A percentile compares a stretch with the other conserved stretches of the same genome.
Conservation (phyloP, 352 stramenopile species). For the Globisporangium carolinianum region DNA sequence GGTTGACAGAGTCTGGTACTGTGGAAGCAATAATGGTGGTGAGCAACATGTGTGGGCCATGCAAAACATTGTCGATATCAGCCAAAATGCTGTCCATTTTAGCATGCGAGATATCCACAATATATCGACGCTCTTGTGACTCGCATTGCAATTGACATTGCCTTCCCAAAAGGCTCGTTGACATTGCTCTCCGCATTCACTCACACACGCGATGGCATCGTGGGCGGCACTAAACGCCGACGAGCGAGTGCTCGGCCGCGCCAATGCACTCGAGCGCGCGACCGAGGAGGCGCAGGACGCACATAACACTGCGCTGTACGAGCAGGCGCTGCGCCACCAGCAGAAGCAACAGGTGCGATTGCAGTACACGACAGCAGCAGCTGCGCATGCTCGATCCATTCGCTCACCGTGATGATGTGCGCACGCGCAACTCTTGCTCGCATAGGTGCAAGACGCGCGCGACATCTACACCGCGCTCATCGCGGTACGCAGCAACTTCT, state of each 20-base stretch:
- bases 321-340: constrained; percentile 57
- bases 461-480: constrained; percentile 35
- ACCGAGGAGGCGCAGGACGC: constrained; percentile 69
- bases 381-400: neutral
- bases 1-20: neutral
- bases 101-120: no score
- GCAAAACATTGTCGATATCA: no score
- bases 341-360: constrained; percentile 35
- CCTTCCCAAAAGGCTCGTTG: no score
- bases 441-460: constrained; percentile 22
- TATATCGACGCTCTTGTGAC: no score
- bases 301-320: constrained; percentile 50
- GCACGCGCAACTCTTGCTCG: neutral
- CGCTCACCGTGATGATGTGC: neutral
- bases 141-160: no score
- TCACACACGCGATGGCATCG: constrained; percentile 28
- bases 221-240: constrained; percentile 59
- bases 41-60: neutral
- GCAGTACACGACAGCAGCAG: neutral
- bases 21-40: neutral
- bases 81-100: neutral
- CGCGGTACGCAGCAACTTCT: constrained; percentile 5
- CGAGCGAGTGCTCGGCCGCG: constrained; percentile 16
- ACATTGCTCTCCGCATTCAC: no score
- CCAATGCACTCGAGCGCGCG: constrained; percentile 17